These are phyloP conservation scores for Rubus parviflorus DNA, from an alignment of 306 rosid species.

Conservation along the genomic window DNA sequence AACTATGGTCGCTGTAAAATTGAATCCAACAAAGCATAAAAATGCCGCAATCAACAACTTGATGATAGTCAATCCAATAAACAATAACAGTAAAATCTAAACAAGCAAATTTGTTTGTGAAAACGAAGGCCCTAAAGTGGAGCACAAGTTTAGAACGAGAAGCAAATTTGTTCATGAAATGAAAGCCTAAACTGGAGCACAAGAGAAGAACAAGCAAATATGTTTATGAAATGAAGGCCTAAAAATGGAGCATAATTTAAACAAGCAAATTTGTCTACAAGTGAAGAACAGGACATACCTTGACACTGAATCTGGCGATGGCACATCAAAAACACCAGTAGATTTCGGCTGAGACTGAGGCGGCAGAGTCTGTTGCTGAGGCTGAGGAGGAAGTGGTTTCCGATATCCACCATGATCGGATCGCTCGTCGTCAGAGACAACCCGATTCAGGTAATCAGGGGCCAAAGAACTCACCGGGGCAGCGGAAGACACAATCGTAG, in stretches of 20 bases:
- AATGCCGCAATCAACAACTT: slow-evolving; percentile 35
- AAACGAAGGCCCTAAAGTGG: neutral
- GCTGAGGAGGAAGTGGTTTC: slow-evolving; percentile 53
- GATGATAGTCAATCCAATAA: slow-evolving; percentile 14
- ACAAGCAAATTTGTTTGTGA: neutral
- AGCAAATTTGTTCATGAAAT: neutral
- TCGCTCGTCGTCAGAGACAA: slow-evolving; percentile 82
- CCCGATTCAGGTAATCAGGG: slow-evolving; percentile 60
- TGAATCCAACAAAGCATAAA: slow-evolving; percentile 23
- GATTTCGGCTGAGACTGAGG: slow-evolving; percentile 70
- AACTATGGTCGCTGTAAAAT: slow-evolving; percentile 73
- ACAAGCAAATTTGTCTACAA: no score
- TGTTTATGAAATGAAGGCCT: neutral
- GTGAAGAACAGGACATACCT: slow-evolving; percentile 45
- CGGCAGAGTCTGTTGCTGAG: slow-evolving; percentile 41
- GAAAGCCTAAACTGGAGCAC: no score
- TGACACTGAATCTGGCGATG: slow-evolving; percentile 94
- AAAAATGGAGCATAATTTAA: neutral
- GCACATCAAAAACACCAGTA: slow-evolving; percentile 56
- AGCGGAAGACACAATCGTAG: slow-evolving; percentile 34
- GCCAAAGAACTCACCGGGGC: slow-evolving; percentile 37
- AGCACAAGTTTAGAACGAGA: neutral
- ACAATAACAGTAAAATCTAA: slow-evolving; percentile 1
- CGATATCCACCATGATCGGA: slow-evolving; percentile 78
- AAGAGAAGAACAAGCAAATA: neutral